These are phyloP conservation scores for Blastocystis sp. DNA, from an alignment of 352 stramenopile genomes.

Conservation along the genomic window DNA sequence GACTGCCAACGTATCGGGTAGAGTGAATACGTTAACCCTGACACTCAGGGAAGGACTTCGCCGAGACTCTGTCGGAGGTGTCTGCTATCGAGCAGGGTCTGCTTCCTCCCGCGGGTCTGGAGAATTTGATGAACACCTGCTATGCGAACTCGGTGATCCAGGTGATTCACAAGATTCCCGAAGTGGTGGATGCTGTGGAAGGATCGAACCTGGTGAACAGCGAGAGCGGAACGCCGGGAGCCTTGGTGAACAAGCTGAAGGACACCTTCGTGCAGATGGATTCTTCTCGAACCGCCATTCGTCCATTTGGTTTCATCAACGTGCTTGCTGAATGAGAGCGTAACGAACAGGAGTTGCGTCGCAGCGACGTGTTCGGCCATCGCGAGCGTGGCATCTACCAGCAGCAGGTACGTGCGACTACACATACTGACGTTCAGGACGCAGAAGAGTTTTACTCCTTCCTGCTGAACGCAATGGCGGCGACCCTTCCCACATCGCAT, in stretches of 20 bases:
- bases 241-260: constrained; percentile 11
- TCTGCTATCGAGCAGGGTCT: not conserved
- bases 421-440: constrained; percentile 76
- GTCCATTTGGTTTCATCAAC: constrained; percentile 28
- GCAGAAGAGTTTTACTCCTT: constrained; percentile 80
- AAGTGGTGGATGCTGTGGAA: constrained; percentile 37
- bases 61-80: not conserved
- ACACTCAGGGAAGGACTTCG: constrained; percentile 6
- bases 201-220: not conserved
- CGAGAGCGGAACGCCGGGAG: not conserved
- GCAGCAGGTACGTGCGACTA: constrained; percentile 31
- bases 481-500: constrained; percentile 69
- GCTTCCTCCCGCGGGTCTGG: constrained; percentile 24
- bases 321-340: not conserved
- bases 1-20: constrained; percentile 21
- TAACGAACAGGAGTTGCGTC: constrained; percentile 19
- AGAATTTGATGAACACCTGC: constrained; percentile 55
- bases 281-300: not conserved
- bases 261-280: constrained; percentile 37
- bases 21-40: not conserved
- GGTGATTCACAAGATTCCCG: constrained; percentile 51
- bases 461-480: constrained; percentile 73
- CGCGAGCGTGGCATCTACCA: constrained; percentile 35
- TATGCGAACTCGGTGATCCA: constrained; percentile 55
- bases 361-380: constrained; percentile 29